phyloP scores from a whole-genome alignment of 129 eudicot genomes.

The Mikania micrantha region DNA sequence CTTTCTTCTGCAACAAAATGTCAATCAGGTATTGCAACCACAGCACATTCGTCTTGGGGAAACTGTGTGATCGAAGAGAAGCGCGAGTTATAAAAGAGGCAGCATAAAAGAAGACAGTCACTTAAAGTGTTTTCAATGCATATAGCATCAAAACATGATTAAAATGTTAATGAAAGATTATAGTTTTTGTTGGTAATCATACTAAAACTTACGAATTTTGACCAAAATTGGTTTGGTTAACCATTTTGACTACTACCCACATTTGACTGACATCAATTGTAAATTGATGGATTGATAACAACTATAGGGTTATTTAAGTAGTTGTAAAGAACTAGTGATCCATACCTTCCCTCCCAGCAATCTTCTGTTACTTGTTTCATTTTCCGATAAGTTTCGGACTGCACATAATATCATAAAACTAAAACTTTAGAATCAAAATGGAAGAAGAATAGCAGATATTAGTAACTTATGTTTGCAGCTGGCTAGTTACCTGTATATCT shows the following conservation, averaged over 20 bases:
- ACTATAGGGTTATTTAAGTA: too few species aligned
- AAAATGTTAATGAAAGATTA: background rate
- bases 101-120: background rate
- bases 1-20: slow-evolving; percentile 70
- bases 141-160: background rate
- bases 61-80: slow-evolving; percentile 44
- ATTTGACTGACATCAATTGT: background rate
- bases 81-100: background rate
- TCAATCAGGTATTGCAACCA: slow-evolving; percentile 96
- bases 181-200: background rate
- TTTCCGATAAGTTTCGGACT: slow-evolving; percentile 84
- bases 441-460: background rate
- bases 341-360: slow-evolving; percentile 88
- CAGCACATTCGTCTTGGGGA: slow-evolving; percentile 88
- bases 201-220: background rate
- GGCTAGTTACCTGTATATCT: slow-evolving; percentile 63
- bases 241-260: too few species aligned
- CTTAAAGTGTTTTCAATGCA: background rate
- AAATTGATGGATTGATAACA: background rate
- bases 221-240: too few species aligned
- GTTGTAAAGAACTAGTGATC: too few species aligned
- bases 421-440: slow-evolving; percentile 1
- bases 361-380: slow-evolving; percentile 71
- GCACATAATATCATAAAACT: slow-evolving; percentile 21
- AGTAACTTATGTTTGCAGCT: background rate